These are phyloP conservation scores for Picea mariana DNA, from an alignment of 83 land plant genomes.

Conservation along the genomic window DNA sequence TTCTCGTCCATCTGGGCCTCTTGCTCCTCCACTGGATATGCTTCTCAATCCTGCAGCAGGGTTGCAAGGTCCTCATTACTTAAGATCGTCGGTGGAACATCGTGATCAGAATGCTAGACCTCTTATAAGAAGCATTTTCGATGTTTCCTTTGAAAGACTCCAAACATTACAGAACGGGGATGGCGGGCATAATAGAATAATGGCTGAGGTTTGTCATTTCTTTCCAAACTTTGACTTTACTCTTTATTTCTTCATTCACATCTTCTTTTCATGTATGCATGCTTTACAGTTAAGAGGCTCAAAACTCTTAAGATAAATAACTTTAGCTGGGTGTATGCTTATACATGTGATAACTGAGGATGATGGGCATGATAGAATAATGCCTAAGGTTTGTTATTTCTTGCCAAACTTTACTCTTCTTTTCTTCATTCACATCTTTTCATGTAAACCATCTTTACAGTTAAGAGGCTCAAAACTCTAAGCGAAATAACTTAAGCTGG, in stretches of 20 bases:
- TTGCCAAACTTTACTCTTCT: not conserved
- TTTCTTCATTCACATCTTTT: not conserved
- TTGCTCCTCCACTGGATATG: not conserved
- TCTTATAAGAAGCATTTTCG: conserved; percentile 7
- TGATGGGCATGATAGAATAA: not conserved
- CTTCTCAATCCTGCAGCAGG: not conserved
- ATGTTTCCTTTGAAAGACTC: conserved; percentile 8
- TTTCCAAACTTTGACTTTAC: not conserved
- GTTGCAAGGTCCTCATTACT: conserved; percentile 8
- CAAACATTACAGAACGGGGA: not conserved
- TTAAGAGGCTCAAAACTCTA: not conserved
- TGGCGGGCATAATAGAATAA: not conserved
- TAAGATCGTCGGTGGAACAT: conserved; percentile 3
- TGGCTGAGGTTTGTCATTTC: conserved; percentile 3
- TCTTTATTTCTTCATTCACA: too few species aligned
- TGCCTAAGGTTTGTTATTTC: conserved; percentile 6
- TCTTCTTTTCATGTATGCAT: too few species aligned
- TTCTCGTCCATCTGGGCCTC: not conserved
- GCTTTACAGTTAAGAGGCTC: too few species aligned
- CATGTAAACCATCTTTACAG: not conserved
- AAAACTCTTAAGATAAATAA: too few species aligned
- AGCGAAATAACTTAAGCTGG: too few species aligned
- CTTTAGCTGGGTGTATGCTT: too few species aligned
- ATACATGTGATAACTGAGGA: not conserved
- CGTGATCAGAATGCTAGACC: not conserved